Evolutionary conservation across 1,284 basidiomycete genomes (phyloP).

Genomic region (Ustilago loliicola): DNA sequence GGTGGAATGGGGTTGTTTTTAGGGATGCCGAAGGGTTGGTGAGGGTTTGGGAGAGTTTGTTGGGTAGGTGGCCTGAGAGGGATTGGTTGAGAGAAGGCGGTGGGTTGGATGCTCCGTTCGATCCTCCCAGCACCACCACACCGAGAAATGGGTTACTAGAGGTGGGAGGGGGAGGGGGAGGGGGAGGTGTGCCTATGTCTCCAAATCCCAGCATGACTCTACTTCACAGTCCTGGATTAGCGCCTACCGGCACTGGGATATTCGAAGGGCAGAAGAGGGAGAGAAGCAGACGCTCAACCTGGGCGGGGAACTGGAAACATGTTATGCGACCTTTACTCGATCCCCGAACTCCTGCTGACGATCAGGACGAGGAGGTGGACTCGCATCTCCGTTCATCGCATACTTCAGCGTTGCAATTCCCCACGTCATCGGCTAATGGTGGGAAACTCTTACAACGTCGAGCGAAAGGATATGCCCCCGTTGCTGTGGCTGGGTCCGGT

Average conservation of each 20-base stretch:
- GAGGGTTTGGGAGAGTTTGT: constrained; percentile 75
- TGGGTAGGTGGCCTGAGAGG: constrained; percentile 32
- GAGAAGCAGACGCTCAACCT: constrained; percentile 30
- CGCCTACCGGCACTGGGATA: not conserved
- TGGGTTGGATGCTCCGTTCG: constrained; percentile 42
- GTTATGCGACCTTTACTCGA: constrained; percentile 56
- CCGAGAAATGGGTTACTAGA: not conserved
- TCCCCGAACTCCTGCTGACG: constrained; percentile 2
- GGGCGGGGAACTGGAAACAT: constrained; percentile 60
- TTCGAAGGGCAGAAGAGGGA: not conserved
- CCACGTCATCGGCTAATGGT: not conserved
- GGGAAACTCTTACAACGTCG: constrained; percentile 14
- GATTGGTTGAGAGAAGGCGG: constrained; percentile 35
- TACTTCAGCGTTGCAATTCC: constrained; percentile 27
- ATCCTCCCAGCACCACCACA: not conserved
- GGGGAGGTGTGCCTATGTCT: constrained; percentile 29
- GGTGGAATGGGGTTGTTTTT: constrained; percentile 86
- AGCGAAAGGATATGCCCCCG: constrained; percentile 1
- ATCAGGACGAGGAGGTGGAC: constrained; percentile 1
- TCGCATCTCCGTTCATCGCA: not conserved
- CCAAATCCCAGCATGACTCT: constrained; percentile 52
- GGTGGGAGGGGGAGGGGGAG: not conserved
- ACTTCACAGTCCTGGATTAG: constrained; percentile 43
- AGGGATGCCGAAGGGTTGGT: constrained; percentile 79
- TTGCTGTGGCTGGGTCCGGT: too few species aligned